Conservation (phyloP, 192 early-diverging fungal genomes). For the Tieghemiomyces parasiticus region DNA sequence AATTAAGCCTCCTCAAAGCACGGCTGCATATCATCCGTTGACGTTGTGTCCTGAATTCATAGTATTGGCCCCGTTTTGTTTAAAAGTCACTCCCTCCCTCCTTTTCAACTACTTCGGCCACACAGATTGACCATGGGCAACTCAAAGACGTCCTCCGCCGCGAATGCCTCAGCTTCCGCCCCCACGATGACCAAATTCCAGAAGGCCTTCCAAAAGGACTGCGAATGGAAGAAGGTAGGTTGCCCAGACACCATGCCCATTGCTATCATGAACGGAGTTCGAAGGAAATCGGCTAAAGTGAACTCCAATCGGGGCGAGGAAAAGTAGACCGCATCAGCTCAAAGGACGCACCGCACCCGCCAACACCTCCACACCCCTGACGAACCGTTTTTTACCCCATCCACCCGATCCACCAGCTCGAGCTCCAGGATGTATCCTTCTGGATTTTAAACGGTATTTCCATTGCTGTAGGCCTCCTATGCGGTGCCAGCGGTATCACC, state of each 20-base stretch:
- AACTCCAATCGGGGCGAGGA: background rate
- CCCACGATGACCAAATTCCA: background rate
- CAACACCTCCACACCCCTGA: background rate
- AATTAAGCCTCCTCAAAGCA: no score
- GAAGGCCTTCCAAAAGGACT: background rate
- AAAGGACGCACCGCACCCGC: background rate
- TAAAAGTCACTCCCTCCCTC: no score
- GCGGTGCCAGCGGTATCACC: background rate
- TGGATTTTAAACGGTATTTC: background rate
- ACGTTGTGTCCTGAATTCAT: no score
- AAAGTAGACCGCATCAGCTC: background rate
- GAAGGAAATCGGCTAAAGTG: background rate
- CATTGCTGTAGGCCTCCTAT: background rate
- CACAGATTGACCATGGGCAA: no score
- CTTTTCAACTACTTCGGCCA: no score
- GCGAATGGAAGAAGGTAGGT: background rate
- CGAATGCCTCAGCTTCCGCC: no score
- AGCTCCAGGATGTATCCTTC: slow-evolving; percentile 2
- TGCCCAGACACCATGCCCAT: no score
- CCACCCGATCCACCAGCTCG: background rate
- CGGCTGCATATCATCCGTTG: no score
- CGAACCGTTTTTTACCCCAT: background rate
- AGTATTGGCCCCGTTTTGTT: no score
- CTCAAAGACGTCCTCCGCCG: no score
- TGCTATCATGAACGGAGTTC: background rate